Conservation (phyloP, 805 yeast genomes). For the Metschnikowia matae region DNA sequence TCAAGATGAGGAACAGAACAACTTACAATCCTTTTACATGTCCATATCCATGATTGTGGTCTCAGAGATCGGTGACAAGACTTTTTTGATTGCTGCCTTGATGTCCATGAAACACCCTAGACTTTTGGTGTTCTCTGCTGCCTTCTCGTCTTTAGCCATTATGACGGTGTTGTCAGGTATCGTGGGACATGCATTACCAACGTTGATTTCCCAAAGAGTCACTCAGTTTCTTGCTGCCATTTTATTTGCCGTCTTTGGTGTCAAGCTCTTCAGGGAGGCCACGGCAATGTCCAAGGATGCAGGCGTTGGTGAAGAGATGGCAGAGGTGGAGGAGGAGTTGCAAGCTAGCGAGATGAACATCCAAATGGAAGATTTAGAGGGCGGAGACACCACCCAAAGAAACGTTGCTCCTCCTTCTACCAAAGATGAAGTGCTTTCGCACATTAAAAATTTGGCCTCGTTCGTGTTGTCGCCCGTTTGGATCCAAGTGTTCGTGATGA, state of each 20-base stretch:
- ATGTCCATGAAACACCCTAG: conserved; percentile 96
- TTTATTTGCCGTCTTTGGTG: conserved; percentile 79
- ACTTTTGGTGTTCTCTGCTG: conserved; percentile 79
- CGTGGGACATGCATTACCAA: conserved; percentile 87
- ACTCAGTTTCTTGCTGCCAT: conserved; percentile 81
- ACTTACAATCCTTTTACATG: conserved; percentile 57
- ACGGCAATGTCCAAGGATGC: conserved; percentile 70
- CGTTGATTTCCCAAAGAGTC: conserved; percentile 70
- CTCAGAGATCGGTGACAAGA: conserved; percentile 97
- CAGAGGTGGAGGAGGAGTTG: conserved; percentile 94
- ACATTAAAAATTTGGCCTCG: conserved; percentile 52
- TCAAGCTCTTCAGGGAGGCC: conserved; percentile 75
- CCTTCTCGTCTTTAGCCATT: conserved; percentile 75
- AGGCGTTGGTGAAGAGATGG: conserved; percentile 93
- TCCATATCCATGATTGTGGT: conserved; percentile 86
- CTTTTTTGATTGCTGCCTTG: conserved; percentile 91
- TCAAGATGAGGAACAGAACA: conserved; percentile 3
- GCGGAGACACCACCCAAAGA: conserved; percentile 34
- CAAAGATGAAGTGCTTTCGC: conserved; percentile 25
- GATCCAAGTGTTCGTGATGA: conserved; percentile 94
- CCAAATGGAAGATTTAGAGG: conserved; percentile 55
- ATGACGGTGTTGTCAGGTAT: conserved; percentile 92
- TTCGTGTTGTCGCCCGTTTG: conserved; percentile 80
- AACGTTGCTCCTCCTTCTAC: conserved; percentile 8
- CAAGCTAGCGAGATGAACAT: conserved; percentile 55